Evolutionary conservation across 1,139 yeast species (phyloP).

Genomic region (Yamadazyma spencermartinsiae): DNA sequence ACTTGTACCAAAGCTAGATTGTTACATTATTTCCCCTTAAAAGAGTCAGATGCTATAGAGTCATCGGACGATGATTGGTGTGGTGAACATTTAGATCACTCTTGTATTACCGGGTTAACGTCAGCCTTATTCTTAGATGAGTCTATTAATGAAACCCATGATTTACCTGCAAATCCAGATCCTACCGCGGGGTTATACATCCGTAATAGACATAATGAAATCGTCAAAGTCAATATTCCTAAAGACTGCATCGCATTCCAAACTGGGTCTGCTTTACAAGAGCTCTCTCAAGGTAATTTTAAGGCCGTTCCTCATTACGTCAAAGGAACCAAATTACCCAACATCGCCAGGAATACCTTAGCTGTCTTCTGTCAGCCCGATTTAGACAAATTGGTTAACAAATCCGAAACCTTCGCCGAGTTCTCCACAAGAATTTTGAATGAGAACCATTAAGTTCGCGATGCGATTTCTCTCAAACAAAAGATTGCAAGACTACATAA

Average conservation of each 20-base stretch:
- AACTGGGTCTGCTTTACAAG: conserved; percentile 62
- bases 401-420: conserved; percentile 48
- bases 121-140: conserved; percentile 56
- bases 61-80: conserved; percentile 49
- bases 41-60: conserved; percentile 10
- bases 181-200: conserved; percentile 55
- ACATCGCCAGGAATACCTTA: conserved; percentile 53
- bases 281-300: conserved; percentile 49
- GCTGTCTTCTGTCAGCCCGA: conserved; percentile 70
- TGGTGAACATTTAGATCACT: conserved; percentile 66
- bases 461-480: conserved; percentile 1
- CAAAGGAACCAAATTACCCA: conserved; percentile 37
- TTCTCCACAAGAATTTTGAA: conserved; percentile 42
- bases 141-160: conserved; percentile 20
- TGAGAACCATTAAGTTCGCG: conserved; percentile 25
- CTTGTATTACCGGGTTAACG: conserved; percentile 62
- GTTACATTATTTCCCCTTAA: conserved; percentile 51
- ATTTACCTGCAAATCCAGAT: conserved; percentile 40
- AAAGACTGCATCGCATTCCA: conserved; percentile 60
- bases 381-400: conserved; percentile 49
- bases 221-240: conserved; percentile 57
- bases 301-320: conserved; percentile 66
- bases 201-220: conserved; percentile 43
- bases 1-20: conserved; percentile 62
- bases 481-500: too few relatives aligned